Percentiles rank a stretch among this genome's conserved stretches.
Conservation (phyloP, 805 yeast species). For the Metschnikowia dekortorum region DNA sequence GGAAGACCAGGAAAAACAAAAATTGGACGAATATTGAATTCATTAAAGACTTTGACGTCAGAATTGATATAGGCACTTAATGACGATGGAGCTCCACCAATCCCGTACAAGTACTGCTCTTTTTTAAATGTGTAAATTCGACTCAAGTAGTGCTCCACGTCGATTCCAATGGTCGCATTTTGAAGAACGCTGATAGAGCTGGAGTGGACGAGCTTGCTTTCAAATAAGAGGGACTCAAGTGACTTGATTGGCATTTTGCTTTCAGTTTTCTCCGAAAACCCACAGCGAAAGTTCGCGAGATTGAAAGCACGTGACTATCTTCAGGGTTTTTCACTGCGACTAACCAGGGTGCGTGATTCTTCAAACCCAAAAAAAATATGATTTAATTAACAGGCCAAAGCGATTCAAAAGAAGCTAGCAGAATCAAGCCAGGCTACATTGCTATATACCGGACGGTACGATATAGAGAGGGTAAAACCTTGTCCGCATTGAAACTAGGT, state of each 20-base stretch:
- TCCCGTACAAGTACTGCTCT: conserved; percentile 68
- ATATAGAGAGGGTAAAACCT: no score
- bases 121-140: conserved; percentile 57
- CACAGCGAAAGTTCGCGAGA: background rate
- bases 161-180: conserved; percentile 74
- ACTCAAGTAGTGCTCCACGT: conserved; percentile 73
- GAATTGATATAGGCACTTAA: conserved; percentile 51
- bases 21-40: conserved; percentile 66
- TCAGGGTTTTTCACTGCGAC: background rate
- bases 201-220: conserved; percentile 56
- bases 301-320: background rate
- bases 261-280: background rate
- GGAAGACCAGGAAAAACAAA: conserved; percentile 73
- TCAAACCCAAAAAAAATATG: background rate
- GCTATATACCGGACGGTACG: no score
- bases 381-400: no score
- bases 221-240: conserved; percentile 65
- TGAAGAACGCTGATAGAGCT: conserved; percentile 61
- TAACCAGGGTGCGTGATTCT: background rate
- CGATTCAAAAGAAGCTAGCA: background rate
- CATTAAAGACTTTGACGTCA: conserved; percentile 59
- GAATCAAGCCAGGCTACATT: background rate
- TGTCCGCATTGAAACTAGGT: no score
- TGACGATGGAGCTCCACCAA: conserved; percentile 76
- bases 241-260: conserved; percentile 43